Evolutionary conservation across 768 basidiomycete species (phyloP).

Genomic region (Boletus patriciae): DNA sequence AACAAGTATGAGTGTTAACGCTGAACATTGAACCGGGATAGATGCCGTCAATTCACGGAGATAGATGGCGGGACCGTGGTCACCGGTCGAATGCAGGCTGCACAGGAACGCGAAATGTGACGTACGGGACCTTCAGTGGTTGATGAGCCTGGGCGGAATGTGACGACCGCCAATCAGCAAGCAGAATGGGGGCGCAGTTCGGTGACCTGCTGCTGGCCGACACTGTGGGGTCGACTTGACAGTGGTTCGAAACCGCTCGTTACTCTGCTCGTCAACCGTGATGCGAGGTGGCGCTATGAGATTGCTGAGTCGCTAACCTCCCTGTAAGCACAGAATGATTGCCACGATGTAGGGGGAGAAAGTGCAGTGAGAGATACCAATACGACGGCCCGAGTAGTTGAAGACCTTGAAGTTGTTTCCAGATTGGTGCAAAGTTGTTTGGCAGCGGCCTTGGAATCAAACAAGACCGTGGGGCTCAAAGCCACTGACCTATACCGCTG

Average conservation of each 20-base stretch:
- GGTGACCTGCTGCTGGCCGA: background rate
- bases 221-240: background rate
- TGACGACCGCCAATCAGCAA: background rate
- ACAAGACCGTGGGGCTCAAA: conserved; percentile 17
- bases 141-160: background rate
- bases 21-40: background rate
- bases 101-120: conserved; percentile 1
- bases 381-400: background rate
- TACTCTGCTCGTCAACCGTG: background rate
- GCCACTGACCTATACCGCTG: background rate
- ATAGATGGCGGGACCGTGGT: background rate
- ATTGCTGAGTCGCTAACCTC: background rate
- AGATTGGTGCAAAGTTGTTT: conserved; percentile 24
- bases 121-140: background rate
- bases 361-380: background rate
- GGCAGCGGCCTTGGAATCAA: conserved; percentile 27
- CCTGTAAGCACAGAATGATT: background rate
- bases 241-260: background rate
- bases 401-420: background rate
- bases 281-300: background rate
- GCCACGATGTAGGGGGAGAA: no score
- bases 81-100: background rate
- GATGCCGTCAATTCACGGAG: background rate
- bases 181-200: background rate
- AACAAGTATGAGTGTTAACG: background rate